Evolutionary conservation across 768 basidiomycete genomes (phyloP).

Genomic region (Leucogyrophana mollusca): DNA sequence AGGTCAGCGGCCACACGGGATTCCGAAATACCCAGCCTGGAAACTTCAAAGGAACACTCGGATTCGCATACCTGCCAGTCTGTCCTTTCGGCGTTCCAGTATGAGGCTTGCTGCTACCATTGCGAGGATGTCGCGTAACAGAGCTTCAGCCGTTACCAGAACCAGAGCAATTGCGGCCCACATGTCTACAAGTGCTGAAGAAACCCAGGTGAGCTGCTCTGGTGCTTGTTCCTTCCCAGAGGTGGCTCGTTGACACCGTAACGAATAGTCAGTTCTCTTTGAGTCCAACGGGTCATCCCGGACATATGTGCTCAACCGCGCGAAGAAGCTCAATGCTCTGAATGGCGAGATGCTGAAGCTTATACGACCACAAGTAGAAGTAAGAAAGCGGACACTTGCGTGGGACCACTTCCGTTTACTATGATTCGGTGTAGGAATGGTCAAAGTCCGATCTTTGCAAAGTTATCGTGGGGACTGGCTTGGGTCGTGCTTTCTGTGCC

Average conservation of each 20-base stretch:
- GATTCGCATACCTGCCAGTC: too few relatives aligned
- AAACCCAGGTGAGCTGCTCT: constrained; percentile 23
- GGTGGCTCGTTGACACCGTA: constrained; percentile 6
- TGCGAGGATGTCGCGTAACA: constrained; percentile 29
- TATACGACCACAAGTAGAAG: constrained; percentile 75
- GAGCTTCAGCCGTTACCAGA: constrained; percentile 23
- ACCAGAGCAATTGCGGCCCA: constrained; percentile 32
- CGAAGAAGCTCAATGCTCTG: constrained; percentile 79
- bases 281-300: constrained; percentile 64
- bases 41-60: neutral
- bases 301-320: constrained; percentile 78
- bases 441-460: constrained; percentile 65
- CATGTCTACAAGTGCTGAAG: constrained; percentile 27
- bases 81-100: constrained; percentile 10
- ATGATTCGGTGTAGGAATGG: constrained; percentile 60
- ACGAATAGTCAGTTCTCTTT: constrained; percentile 56
- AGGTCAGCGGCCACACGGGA: neutral
- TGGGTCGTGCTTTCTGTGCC: constrained; percentile 82
- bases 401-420: constrained; percentile 8
- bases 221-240: neutral
- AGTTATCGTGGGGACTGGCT: constrained; percentile 70
- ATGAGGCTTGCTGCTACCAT: constrained; percentile 27
- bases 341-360: constrained; percentile 73
- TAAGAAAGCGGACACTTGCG: constrained; percentile 29
- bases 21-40: neutral